Evolutionary conservation across 768 basidiomycete genomes (phyloP), one percentile per base, ranked within the genome.

Genomic region (Tricholoma matsutake): DNA sequence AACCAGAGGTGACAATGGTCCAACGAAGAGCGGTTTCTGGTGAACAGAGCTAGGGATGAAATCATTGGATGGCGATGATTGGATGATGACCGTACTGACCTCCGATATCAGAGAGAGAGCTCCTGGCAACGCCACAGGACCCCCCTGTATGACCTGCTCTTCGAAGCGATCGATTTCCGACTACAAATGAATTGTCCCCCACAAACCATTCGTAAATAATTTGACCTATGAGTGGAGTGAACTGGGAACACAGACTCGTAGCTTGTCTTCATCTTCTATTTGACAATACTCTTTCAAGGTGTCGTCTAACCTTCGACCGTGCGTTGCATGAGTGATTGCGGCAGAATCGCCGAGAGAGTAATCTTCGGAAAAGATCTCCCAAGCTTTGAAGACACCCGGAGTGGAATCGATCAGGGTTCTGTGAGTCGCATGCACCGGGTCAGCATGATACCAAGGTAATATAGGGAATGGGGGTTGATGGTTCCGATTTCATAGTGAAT

Each of bases 1-100:
- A 29, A 87, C 92, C 86, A 47, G 90, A 92, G 6, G 93, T 94
- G 34, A 92, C 90, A 68, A 96, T 91, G 3, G 91, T 91, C 91
- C 92, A 96, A 43, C 80, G 78, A 10, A 64, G 62, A 20, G 67
- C 65, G n/a, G 68, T 66, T 56, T 71, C 60, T 6, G 29, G 29
- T 6, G 71, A 70, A 51, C 66, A 54, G 35, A 79, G 72, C 78
- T 79, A 55, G 20, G 45, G 52, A 9, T 32, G 59, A 34, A 28
- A n/a, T 37, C 28, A 39, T 47, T 49, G 14, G 39, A 49, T 45
- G 49, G 16, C 7, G 32, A 1, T 2, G 14, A 6, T 32, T 6
- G 22, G 37, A 49, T 54, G 25, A 10, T 51, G 4, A n/a, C 4
- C 8, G 10, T n/a, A 41, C 65, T 62, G 31, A 90, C 89, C 75